These are phyloP conservation scores for Backusella sp. DNA, from an alignment of 192 early-diverging fungal species.

Conservation along the genomic window DNA sequence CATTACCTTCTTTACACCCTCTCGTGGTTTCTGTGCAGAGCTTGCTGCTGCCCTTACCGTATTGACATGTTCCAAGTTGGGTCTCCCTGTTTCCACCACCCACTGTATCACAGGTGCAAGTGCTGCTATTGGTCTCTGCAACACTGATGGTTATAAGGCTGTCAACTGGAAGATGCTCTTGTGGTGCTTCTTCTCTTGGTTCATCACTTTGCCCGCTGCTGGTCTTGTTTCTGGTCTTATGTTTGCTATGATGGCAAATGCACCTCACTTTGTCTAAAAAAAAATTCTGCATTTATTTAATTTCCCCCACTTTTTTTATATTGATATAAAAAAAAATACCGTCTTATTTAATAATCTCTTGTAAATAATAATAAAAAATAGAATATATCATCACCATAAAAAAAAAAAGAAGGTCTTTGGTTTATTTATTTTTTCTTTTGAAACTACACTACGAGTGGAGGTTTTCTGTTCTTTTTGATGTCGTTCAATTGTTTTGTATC, in stretches of 20 bases:
- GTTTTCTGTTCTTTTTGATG: no score
- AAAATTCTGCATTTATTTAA: not conserved
- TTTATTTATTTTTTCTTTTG: no score
- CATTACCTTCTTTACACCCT: constrained; percentile 78
- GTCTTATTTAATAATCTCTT: not conserved
- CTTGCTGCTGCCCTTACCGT: constrained; percentile 78
- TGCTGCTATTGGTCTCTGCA: constrained; percentile 72
- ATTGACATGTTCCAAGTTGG: constrained; percentile 75
- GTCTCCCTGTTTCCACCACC: constrained; percentile 80
- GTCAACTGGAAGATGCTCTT: constrained; percentile 76
- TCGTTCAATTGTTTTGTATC: no score
- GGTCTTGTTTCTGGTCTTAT: constrained; percentile 64
- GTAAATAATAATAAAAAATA: not conserved
- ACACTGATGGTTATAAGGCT: constrained; percentile 46
- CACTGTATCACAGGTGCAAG: constrained; percentile 84
- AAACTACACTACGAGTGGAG: no score
- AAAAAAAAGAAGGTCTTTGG: no score
- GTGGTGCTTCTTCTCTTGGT: constrained; percentile 68
- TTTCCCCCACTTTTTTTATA: not conserved
- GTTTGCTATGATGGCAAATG: constrained; percentile 62
- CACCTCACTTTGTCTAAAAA: constrained; percentile 34
- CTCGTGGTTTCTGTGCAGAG: constrained; percentile 78
- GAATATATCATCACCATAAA: no score
- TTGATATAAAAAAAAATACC: not conserved
- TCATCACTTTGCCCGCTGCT: constrained; percentile 72